phyloP scores from a whole-genome alignment of 805 yeast species.

The Saturnispora sanitii region DNA sequence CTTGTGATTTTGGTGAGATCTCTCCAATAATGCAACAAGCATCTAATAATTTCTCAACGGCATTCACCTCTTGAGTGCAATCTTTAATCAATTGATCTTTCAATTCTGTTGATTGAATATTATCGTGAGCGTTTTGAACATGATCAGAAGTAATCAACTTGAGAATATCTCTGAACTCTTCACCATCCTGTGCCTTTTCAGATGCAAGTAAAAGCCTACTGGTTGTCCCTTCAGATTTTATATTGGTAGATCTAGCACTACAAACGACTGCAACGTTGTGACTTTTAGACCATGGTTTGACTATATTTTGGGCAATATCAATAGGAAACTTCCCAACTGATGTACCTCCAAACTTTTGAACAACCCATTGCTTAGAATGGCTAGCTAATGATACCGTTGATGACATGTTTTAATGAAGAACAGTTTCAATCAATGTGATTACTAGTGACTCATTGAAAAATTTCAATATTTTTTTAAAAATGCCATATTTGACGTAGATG shows the following conservation, averaged over 20 bases:
- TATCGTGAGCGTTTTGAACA: conserved; percentile 52
- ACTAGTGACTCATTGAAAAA: conserved; percentile 2
- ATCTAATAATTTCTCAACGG: conserved; percentile 58
- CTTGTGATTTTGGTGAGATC: conserved; percentile 78
- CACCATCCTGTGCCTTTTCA: conserved; percentile 56
- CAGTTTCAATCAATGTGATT: neutral
- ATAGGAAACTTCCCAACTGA: conserved; percentile 91
- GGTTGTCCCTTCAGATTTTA: conserved; percentile 94
- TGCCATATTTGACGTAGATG: neutral
- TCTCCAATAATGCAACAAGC: conserved; percentile 93
- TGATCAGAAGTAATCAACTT: conserved; percentile 73
- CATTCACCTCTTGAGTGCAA: conserved; percentile 55
- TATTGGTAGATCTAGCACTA: conserved; percentile 84
- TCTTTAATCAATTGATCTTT: conserved; percentile 45
- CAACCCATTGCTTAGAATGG: conserved; percentile 44
- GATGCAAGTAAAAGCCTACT: conserved; percentile 79
- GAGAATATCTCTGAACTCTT: conserved; percentile 42
- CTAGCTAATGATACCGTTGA: conserved; percentile 21
- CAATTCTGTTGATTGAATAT: conserved; percentile 37
- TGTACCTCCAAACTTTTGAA: conserved; percentile 97
- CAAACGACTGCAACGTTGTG: conserved; percentile 87
- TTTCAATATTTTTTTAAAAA: neutral
- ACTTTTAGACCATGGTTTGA: conserved; percentile 49
- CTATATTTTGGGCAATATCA: conserved; percentile 76
- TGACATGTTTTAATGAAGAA: conserved; percentile 7